Base-by-base conservation (phyloP, 139 green algal genomes). In the Klebsormidium nitens region DNA sequence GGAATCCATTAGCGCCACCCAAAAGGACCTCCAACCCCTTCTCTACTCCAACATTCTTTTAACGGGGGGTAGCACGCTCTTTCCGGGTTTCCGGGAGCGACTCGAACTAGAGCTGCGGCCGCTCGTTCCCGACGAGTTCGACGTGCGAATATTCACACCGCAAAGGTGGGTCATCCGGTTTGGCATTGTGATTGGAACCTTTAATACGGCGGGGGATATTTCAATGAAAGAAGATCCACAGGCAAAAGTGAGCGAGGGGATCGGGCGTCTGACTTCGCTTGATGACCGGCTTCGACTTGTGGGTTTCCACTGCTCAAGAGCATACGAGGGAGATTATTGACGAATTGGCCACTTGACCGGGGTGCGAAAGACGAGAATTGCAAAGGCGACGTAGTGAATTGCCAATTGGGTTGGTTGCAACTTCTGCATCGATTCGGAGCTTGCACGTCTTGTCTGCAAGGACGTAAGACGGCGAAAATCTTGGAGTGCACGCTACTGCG, bases 101-200 rank as follows among this genome's bases (percentile, higher is more conserved):
- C 34, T 75, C 8, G 23, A 82, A 26, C 1, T 36, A n/a, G 75
- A 83, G 50, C 47, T 83, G 28, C 78, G 76, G 5, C 36, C 75
- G 14, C 56, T 83, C 36, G 74, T 82, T 29, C 76, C 76, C 11
- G 74, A 76, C 36, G 6, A 73, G 26, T 75, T 64, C 8, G 64
- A 71, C 2, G 4, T 82, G 5, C 8, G 26, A 3, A 5, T 74
- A 5, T 28, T n/a, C 31, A 14, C 26, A 3, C 5, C 3, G 8
- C 5, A 46, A 36, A 62, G 36, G 62, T 69, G 23, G 5, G 38
- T 26, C 4, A 28, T 19, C 5, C 26, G 23, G 17, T 48, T 47
- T 64, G 56, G 56, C 14, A 14, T 19, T 35, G 14, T 17, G 17
- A 64, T 35, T 17, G 56, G 31, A 8, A 48, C 5, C 6, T 56